Evolutionary conservation across 768 basidiomycete genomes (phyloP), one percentile per base, ranked within the genome.

Genomic region (Phanerochaete sordida): DNA sequence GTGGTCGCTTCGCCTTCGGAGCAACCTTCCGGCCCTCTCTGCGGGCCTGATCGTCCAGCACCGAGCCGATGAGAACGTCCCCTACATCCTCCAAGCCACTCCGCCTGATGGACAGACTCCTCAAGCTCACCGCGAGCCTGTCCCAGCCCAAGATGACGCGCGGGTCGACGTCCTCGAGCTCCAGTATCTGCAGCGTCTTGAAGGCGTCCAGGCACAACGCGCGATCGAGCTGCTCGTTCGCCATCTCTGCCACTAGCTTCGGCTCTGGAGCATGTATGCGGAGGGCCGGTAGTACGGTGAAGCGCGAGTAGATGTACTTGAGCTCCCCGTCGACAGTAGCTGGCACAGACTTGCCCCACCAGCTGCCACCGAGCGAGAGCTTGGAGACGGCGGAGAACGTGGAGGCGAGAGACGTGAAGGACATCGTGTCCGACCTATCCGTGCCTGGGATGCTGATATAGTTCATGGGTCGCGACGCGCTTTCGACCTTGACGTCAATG

Each of bases 201-300:
- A 97, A 96, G 11, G 79, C 78, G 62, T 92, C 85, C 13, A 97
- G 76, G 1, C 95, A 94, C 16, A 95, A 71, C 15, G 90, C 91
- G 66, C 85, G 88, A 68, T 85, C 81, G 63, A 83, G 83, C 0
- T 90, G 86, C 56, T 93, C 90, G 35, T 82, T 78, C 3, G 80
- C 76, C 12, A 93, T 79, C 69, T 93, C 93, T 5, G 81, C 70
- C 26, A 95, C 86, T 64, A 84, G 74, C 57, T 84, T 85, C 50
- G 80, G 79, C 47, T 83, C 83, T 0, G 90, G 88, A 1, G 87
- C 80, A 61, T 77, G 80, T 57, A 95, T 74, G 7, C 79, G 75
- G 39, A 96, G 77, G 1, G 93, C 88, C 16, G 94, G 94, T 0
- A 97, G 77, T 74, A 91, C 93, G 46, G 93, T 97, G 77, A 96